Evolutionary conservation across 108 stramenopile species (phyloP), one percentile per base, ranked within the genome.

Genomic region (Schizochytrium sp.): DNA sequence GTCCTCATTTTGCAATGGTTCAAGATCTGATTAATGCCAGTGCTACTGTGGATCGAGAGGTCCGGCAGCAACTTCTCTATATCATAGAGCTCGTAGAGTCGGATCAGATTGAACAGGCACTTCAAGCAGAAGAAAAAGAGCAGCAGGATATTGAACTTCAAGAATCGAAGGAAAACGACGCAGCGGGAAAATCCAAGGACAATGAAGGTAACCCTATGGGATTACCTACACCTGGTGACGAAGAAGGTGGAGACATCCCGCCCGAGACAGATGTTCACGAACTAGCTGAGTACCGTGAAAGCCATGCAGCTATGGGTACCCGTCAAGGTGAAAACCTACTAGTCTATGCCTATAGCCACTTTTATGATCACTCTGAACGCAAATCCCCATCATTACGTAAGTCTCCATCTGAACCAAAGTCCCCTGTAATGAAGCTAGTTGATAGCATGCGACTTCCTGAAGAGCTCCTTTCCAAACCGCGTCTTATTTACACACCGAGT

Each of bases 391-490:
- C 28, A 28, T 28, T 28, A 28, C 28, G 28, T 1, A 60, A 60
- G 17, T 17, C 59, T n/a, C 19, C 59, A 17, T 17, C 59, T n/a
- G 64, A 69, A 44, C 64, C 64, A 7, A 38, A 44, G 10, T 69
- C 64, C 5, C 64, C 64, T 44, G 44, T 69, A 1, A 38, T 69
- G 42, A 69, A 69, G 3, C 64, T 69, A 38, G 64, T 69, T 44
- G 64, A 69, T 44, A 69, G 64, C 64, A 38, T 69, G 12, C 64
- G 64, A 10, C 64, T 69, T 38, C 64, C 64, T 44, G 64, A 69
- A 12, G 64, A 69, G 15, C 64, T 69, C 19, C 8, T 3, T 2
- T 69, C 64, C 10, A 69, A 69, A 38, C 64, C 64, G 7, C 7
- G 64, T 8, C 64, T 69, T 2, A 15, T 69, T 44, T 44, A 69